Conservation (phyloP, 306 rosid genomes). For the Oxytropis ochrocephala region DNA sequence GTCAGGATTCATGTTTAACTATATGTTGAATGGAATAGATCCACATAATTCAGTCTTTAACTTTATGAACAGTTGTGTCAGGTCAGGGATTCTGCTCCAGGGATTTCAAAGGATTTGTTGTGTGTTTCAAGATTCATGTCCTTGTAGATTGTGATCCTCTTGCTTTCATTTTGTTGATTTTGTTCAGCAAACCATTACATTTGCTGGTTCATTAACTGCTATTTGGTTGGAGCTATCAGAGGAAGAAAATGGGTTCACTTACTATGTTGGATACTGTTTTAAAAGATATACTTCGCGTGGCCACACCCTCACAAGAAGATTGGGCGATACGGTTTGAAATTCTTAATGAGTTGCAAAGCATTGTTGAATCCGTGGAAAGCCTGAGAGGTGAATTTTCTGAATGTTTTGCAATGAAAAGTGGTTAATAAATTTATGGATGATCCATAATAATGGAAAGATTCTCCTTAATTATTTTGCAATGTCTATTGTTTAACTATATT, state of each 20-base stretch:
- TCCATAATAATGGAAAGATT: neutral
- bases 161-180: conserved; percentile 14
- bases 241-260: conserved; percentile 35
- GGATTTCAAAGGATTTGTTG: conserved; percentile 6
- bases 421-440: neutral
- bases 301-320: conserved; percentile 50
- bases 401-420: neutral
- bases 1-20: neutral
- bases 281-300: conserved; percentile 41
- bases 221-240: conserved; percentile 3
- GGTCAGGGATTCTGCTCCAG: conserved; percentile 17
- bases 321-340: conserved; percentile 43
- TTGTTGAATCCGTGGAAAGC: conserved; percentile 44
- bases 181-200: conserved; percentile 14
- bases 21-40: conserved; percentile 12
- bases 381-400: conserved; percentile 50
- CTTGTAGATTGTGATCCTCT: conserved; percentile 15
- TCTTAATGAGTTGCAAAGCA: conserved; percentile 36
- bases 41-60: conserved; percentile 19
- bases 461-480: conserved; percentile 6
- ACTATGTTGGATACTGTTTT: conserved; percentile 38
- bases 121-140: conserved; percentile 4
- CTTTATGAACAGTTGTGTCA: conserved; percentile 18
- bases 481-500: neutral
- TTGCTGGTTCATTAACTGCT: conserved; percentile 1